phyloP scores from a whole-genome alignment of 257 asterid genomes.

The Anisodus tanguticus region DNA sequence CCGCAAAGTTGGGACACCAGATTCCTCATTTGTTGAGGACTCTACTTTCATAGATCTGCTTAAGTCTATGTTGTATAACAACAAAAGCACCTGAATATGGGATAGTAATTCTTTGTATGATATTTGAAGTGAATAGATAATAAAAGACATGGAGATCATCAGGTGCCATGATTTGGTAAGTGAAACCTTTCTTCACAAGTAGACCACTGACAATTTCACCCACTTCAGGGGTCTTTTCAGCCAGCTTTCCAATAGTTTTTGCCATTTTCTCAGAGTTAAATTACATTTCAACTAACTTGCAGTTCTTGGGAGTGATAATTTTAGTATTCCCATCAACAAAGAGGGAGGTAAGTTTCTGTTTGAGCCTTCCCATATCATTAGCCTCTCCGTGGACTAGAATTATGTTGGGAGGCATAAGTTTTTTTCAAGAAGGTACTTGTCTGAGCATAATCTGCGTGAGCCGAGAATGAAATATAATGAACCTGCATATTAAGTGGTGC shows the following conservation, averaged over 20 bases:
- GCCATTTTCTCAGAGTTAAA: conserved; percentile 94
- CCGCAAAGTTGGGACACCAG: conserved; percentile 64
- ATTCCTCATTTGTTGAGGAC: conserved; percentile 71
- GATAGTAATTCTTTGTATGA: conserved; percentile 79
- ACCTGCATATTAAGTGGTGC: conserved; percentile 90
- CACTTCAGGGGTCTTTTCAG: conserved; percentile 65
- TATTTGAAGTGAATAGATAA: conserved; percentile 78
- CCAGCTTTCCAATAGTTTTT: conserved; percentile 79
- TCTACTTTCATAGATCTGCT: conserved; percentile 87
- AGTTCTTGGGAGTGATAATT: conserved; percentile 87
- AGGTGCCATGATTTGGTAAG: conserved; percentile 92
- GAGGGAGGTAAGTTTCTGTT: conserved; percentile 77
- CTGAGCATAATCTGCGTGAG: conserved; percentile 92
- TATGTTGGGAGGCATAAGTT: conserved; percentile 96
- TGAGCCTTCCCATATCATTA: conserved; percentile 90
- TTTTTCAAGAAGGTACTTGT: conserved; percentile 89
- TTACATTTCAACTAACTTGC: conserved; percentile 89
- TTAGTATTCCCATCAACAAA: conserved; percentile 88
- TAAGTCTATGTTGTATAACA: conserved; percentile 77
- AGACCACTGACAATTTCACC: conserved; percentile 83
- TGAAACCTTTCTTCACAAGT: conserved; percentile 91
- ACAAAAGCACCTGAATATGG: conserved; percentile 95
- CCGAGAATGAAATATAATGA: conserved; percentile 93
- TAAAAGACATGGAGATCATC: conserved; percentile 90
- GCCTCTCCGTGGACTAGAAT: conserved; percentile 93